Conservation (phyloP, 2,329 filamentous ascomycete genomes). For the Verticillium nonalfalfae region DNA sequence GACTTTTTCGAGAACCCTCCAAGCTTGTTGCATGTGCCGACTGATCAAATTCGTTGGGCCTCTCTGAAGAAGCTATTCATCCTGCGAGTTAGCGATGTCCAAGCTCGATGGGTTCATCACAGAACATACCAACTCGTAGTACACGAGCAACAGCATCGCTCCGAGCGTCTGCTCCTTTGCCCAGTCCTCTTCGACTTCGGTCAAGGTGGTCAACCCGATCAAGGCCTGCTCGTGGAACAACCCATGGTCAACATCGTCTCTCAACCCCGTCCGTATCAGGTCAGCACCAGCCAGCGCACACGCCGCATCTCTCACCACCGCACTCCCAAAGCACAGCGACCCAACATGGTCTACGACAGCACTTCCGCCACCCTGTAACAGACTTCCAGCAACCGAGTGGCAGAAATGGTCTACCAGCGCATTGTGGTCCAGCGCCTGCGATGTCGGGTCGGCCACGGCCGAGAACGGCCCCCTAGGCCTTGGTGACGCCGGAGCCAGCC, state of each 20-base stretch:
- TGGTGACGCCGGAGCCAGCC: neutral
- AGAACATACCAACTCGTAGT: constrained; percentile 8
- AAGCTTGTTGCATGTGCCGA: constrained; percentile 7
- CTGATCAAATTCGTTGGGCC: constrained; percentile 1
- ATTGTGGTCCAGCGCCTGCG: constrained; percentile 2
- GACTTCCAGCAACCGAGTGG: constrained; percentile 1
- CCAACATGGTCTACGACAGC: constrained; percentile 5
- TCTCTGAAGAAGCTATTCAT: constrained; percentile 5
- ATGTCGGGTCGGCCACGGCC: neutral
- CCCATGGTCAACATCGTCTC: constrained; percentile 6
- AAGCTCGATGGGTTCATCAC: too few species aligned
- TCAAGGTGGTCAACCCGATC: constrained; percentile 1
- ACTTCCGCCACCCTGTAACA: constrained; percentile 1
- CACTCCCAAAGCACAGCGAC: constrained; percentile 6
- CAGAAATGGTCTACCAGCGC: constrained; percentile 9
- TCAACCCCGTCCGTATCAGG: constrained; percentile 5
- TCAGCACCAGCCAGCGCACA: constrained; percentile 9
- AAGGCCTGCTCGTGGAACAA: constrained; percentile 8
- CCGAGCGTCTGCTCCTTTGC: constrained; percentile 7
- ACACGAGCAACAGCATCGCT: constrained; percentile 6
- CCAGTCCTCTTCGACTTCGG: constrained; percentile 6
- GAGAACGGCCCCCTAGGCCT: neutral
- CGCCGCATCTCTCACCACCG: constrained; percentile 7
- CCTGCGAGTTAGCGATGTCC: neutral
- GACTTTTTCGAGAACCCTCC: constrained; percentile 6